These are phyloP conservation scores for Hemileccinum impolitum DNA, from an alignment of 768 basidiomycete species.

Conservation along the genomic window DNA sequence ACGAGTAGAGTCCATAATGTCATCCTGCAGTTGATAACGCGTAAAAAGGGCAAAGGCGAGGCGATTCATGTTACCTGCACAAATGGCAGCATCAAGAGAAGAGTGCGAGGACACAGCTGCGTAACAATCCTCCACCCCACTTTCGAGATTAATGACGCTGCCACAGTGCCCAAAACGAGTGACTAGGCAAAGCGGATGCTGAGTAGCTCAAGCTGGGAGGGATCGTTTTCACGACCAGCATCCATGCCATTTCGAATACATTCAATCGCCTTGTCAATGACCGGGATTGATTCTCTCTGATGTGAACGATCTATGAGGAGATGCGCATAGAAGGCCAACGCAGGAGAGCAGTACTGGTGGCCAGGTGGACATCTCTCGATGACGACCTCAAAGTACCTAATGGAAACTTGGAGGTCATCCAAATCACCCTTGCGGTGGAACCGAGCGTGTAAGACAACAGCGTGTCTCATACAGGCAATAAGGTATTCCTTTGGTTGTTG, in stretches of 20 bases:
- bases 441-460: neutral
- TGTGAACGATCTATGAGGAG: constrained; percentile 12
- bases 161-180: constrained; percentile 21
- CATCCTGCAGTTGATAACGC: constrained; percentile 20
- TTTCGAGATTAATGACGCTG: constrained; percentile 21
- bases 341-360: neutral
- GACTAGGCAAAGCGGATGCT: constrained; percentile 9
- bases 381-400: constrained; percentile 9
- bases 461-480: constrained; percentile 5
- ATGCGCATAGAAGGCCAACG: constrained; percentile 5
- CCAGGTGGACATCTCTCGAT: constrained; percentile 2
- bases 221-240: constrained; percentile 2
- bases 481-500: constrained; percentile 6
- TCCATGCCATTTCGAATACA: constrained; percentile 9
- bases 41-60: constrained; percentile 17
- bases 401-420: constrained; percentile 13
- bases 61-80: constrained; percentile 4
- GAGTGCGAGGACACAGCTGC: constrained; percentile 8
- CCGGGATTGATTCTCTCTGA: constrained; percentile 10
- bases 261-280: constrained; percentile 16
- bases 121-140: constrained; percentile 18
- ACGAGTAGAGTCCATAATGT: constrained; percentile 13
- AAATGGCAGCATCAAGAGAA: neutral
- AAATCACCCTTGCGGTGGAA: constrained; percentile 9
- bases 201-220: neutral